Evolutionary conservation across 352 stramenopile genomes (phyloP).

Genomic region (Phytophthora melonis): DNA sequence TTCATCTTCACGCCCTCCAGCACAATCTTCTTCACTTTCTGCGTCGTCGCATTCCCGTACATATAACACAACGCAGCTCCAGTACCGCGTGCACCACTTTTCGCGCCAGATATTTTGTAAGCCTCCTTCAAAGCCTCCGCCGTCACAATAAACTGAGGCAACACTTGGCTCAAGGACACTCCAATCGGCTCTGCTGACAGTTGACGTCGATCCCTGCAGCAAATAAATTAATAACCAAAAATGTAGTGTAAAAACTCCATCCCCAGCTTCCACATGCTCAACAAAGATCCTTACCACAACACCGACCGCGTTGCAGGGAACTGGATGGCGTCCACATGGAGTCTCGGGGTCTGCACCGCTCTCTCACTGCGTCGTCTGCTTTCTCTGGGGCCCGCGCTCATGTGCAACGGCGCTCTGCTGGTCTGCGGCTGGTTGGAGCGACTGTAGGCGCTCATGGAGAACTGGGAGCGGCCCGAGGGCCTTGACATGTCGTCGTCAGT

Average conservation of each 20-base stretch:
- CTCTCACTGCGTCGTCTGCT: slow-evolving; percentile 6
- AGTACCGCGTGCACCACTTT: slow-evolving; percentile 5
- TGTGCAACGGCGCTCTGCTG: slow-evolving; percentile 13
- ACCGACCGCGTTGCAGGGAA: slow-evolving; percentile 76
- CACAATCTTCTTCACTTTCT: slow-evolving; percentile 32
- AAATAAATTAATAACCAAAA: neutral
- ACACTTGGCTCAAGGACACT: slow-evolving; percentile 53
- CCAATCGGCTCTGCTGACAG: slow-evolving; percentile 50
- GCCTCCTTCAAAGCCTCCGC: slow-evolving; percentile 61
- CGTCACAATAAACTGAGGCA: slow-evolving; percentile 59
- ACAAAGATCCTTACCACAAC: slow-evolving; percentile 54
- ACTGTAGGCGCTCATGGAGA: slow-evolving; percentile 34
- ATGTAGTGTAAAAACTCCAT: slow-evolving; percentile 4
- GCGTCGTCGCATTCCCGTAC: slow-evolving; percentile 34
- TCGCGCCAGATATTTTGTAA: slow-evolving; percentile 41
- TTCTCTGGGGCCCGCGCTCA: slow-evolving; percentile 22
- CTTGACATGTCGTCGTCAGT: slow-evolving; percentile 66
- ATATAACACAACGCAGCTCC: slow-evolving; percentile 54
- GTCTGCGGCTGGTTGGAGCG: neutral
- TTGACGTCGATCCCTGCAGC: slow-evolving; percentile 66
- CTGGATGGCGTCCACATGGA: slow-evolving; percentile 70
- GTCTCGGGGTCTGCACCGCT: slow-evolving; percentile 12
- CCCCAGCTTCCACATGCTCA: neutral
- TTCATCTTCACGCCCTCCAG: slow-evolving; percentile 40
- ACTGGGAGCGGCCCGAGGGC: slow-evolving; percentile 4